Evolutionary conservation across 441 rosid genomes (phyloP).

Genomic region (Gossypium schwendimanii): DNA sequence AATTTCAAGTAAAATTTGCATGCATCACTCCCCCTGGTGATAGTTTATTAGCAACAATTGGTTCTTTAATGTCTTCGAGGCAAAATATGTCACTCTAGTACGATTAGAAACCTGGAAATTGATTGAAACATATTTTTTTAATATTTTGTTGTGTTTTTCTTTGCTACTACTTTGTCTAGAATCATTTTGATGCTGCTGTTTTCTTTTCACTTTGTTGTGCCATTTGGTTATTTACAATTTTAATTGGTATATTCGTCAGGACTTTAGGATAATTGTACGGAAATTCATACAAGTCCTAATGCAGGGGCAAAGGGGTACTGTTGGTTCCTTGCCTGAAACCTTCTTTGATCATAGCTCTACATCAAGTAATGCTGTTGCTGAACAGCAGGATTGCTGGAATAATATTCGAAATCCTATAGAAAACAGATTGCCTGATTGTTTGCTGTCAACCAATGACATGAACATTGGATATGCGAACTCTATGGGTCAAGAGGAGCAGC

Average conservation of each 20-base stretch:
- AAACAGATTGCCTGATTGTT: slow-evolving; percentile 35
- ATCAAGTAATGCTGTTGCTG: slow-evolving; percentile 47
- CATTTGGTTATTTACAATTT: slow-evolving; percentile 13
- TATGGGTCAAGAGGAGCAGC: slow-evolving; percentile 42
- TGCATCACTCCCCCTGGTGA: no score
- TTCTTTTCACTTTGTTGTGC: background rate
- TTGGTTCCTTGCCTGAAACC: slow-evolving; percentile 67
- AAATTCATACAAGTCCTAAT: slow-evolving; percentile 33
- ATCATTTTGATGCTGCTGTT: background rate
- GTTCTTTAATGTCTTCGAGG: background rate
- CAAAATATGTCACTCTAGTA: background rate
- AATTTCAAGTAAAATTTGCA: no score
- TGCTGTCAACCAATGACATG: slow-evolving; percentile 38
- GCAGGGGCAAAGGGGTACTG: slow-evolving; percentile 83
- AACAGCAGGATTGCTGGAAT: slow-evolving; percentile 65
- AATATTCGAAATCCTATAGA: slow-evolving; percentile 46
- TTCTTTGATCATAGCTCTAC: slow-evolving; percentile 71
- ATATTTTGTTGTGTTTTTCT: background rate
- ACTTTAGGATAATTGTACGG: background rate
- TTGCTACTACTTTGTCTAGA: background rate
- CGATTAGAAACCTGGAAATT: background rate
- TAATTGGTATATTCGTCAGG: slow-evolving; percentile 14
- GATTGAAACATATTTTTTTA: background rate
- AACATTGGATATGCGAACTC: slow-evolving; percentile 33
- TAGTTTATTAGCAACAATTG: background rate